Evolutionary conservation across 345 rosid genomes (phyloP), one percentile per base, ranked within the genome.

Genomic region (Acer saccharum): DNA sequence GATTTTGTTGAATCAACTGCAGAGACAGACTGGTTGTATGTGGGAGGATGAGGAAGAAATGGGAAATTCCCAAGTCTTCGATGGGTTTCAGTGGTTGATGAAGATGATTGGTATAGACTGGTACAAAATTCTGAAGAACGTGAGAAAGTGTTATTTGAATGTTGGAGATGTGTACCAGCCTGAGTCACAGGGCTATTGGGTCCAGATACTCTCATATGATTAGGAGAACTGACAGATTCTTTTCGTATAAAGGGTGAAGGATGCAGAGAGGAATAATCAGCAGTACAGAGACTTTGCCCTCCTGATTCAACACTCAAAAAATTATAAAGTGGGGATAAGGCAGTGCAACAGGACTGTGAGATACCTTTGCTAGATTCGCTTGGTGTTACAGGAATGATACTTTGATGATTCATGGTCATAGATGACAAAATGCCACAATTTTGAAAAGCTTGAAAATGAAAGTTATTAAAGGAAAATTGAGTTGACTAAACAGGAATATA

Each of bases 101-200:
- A 91, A 12, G 98, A 92, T 69, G 98, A 94, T 52, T 76, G 77
- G 83, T 90, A 89, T 73, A 94, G 89, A 83, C 82, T 88, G 41
- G 98, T 92, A 69, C 98, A 94, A 86, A 92, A 94, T 21, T 84
- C 83, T n/a, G 98, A 92, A 71, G 97, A 88, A 12, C 91, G 84
- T 25, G 95, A 90, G 71, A 86, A 91, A 46, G 91, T 69, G 63
- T 85, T 78, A 78, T 73, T 90, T 55, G 72, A 69, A 82, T 78
- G 77, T 18, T 21, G 82, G 41, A 62, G 65, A 73, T 77, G 86
- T 61, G 87, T 86, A 83, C 84, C 79, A 23, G 81, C 32, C 32
- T 29, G 79, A 70, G 89, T 81, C 52, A 80, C 71, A 65, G 87
- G 82, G 74, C 81, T 81, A 60, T 81, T 81, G 44, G 92, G 75